Evolutionary conservation across 768 basidiomycete species (phyloP), one percentile per base, ranked within the genome.

Genomic region (Termitomyces sp.): DNA sequence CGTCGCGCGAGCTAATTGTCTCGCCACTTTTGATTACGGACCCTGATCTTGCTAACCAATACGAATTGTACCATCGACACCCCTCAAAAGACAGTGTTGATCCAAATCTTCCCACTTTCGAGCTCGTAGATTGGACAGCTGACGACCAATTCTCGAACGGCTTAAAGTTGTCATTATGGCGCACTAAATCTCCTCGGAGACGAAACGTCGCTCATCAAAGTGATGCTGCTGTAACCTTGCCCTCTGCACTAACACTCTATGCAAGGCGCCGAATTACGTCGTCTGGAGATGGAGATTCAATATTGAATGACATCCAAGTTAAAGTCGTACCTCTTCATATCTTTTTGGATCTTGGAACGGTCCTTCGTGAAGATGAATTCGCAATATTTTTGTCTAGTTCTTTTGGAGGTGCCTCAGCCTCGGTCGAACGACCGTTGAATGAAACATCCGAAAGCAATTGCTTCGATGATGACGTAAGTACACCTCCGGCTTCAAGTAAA

Each of bases 1-100:
- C 57, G 37, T 62, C 58, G 37, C 24, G 55, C 8, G 64, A 64
- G 21, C 51, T 74, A 45, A 56, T 62, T 19, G 80, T 84, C 24
- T 76, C 78, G 14, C 93, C 93, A 12, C 69, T 96, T 43, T 63
- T 96, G 17, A 79, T 93, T 46, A 84, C 83, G 10, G 93, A 95
- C 63, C 77, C 76, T n/a, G 69, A 81, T 58, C 79, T 95, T 17
- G 65, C 74, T 14, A 69, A 68, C 6, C 87, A 89, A 57, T 88
- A 88, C 66, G 60, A 74, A 35, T 50, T 65, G 19, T 55, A 57
- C 6, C 80, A 81, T 62, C 46, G 63, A 41, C 79, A 81, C 53
- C 80, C 80, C 21, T 65, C 65, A 38, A 57, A 68, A 9, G 44
- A 55, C 22, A 63, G 59, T 24, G 34, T 57, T 26, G 58, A 69